Evolutionary conservation across 257 asterid genomes (phyloP), one percentile per base, ranked within the genome.

Genomic region (Primulina huaijiensis): DNA sequence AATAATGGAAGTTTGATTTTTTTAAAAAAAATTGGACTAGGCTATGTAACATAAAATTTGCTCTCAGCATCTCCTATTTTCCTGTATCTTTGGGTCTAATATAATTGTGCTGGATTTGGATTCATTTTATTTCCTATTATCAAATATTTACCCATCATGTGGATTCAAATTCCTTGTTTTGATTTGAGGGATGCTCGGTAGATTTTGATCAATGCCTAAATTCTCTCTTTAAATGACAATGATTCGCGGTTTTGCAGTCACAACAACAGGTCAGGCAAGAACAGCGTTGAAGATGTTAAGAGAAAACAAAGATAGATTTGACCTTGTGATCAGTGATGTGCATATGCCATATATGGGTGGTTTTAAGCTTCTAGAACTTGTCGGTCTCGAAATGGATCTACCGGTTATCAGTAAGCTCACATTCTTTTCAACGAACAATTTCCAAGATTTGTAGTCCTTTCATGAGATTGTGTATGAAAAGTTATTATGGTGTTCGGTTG

Each of bases 271-370:
- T 69, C 80, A 82, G 60, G 90, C 95, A 19, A 73, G 80, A 62
- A 58, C 63, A 55, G 92, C 92, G 1, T 74, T 88, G 80, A 71
- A 74, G 46, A 65, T 82, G 82, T 43, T 88, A 17, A 72, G 92
- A 69, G 89, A 80, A 59, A 83, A 84, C 78, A 84, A 20, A 68
- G 83, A 86, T 59, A 66, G 78, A 11, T 81, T 81, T 38, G 92
- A 88, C 72, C 68, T 86, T 72, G 95, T 83, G n/a, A 83, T 88
- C 67, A 84, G 90, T 19, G 95, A 88, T 50, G 92, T 82, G 56
- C 82, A 82, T 60, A 86, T 84, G 88, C 90, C 90, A 3, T 90
- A 87, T 77, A 83, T 87, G 92, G 92, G 84, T 74, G 92, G 92
- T 58, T 87, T 87, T 67, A 87, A 83, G 81, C 87, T 88, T 77